Conservation (phyloP, 495 filamentous ascomycete species). For the Podospora conica region DNA sequence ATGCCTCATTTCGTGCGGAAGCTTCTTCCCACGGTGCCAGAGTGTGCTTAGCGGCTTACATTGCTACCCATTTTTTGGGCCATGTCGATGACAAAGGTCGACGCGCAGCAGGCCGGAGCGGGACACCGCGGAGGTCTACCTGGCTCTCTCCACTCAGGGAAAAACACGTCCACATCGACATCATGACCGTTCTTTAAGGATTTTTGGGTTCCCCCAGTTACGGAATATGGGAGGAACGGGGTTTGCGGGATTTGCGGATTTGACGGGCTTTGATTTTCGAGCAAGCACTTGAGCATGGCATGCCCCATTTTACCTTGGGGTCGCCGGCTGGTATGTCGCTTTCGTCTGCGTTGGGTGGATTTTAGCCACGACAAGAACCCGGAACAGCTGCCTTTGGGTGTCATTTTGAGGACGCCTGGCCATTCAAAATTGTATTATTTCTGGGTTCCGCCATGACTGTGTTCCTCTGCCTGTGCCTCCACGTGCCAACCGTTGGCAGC, state of each 20-base stretch:
- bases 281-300: conserved; percentile 13
- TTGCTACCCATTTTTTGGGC: conserved; percentile 19
- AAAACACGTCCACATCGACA: conserved; percentile 11
- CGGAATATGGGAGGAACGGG: conserved; percentile 12
- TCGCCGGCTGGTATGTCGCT: background rate
- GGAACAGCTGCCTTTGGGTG: background rate
- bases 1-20: conserved; percentile 43
- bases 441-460: background rate
- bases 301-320: background rate
- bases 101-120: conserved; percentile 17
- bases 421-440: background rate
- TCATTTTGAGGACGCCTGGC: background rate
- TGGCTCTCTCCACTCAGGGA: conserved; percentile 22
- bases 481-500: background rate
- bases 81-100: conserved; percentile 22
- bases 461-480: background rate
- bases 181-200: conserved; percentile 22
- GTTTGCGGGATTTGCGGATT: conserved; percentile 18
- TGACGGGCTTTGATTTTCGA: conserved; percentile 18
- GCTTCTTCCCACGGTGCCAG: conserved; percentile 33
- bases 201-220: conserved; percentile 12
- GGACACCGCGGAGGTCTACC: conserved; percentile 11
- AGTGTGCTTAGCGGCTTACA: conserved; percentile 29
- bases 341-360: background rate
- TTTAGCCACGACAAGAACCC: background rate